A percentile compares a stretch with the other conserved stretches of the same genome.
These are phyloP conservation scores for Psilocybe tampanensis DNA, from an alignment of 768 basidiomycete genomes.

Conservation along the genomic window DNA sequence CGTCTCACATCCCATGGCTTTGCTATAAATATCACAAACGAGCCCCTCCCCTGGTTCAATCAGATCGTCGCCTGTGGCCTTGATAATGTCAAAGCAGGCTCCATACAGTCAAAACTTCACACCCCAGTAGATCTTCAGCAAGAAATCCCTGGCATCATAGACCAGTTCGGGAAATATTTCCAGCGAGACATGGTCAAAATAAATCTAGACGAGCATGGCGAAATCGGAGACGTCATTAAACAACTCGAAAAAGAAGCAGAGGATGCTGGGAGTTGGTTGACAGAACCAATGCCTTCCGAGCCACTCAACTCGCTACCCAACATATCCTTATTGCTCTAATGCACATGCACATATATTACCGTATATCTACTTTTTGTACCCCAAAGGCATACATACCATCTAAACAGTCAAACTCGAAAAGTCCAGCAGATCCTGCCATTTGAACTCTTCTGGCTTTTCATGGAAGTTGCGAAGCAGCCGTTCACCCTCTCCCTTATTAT, in stretches of 20 bases:
- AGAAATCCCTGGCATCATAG: slow-evolving; percentile 54
- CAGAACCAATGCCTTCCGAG: slow-evolving; percentile 19
- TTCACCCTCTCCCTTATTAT: slow-evolving; percentile 37
- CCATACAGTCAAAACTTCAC: slow-evolving; percentile 51
- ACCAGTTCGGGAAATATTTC: slow-evolving; percentile 48
- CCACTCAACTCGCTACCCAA: neutral
- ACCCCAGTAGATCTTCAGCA: slow-evolving; percentile 42
- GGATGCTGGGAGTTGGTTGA: slow-evolving; percentile 43
- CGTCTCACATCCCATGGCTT: slow-evolving; percentile 95
- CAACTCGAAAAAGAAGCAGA: slow-evolving; percentile 48
- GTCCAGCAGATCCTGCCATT: slow-evolving; percentile 79
- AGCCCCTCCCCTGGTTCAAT: slow-evolving; percentile 86
- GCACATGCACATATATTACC: too few relatives aligned
- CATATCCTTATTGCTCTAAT: too few relatives aligned
- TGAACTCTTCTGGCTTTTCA: slow-evolving; percentile 75
- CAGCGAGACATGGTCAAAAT: slow-evolving; percentile 51
- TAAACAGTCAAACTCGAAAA: slow-evolving; percentile 37
- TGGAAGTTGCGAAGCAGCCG: slow-evolving; percentile 72
- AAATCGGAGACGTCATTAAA: slow-evolving; percentile 49
- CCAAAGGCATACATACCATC: neutral
- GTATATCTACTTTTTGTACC: too few relatives aligned
- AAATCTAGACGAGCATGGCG: slow-evolving; percentile 42
- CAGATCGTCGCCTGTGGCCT: slow-evolving; percentile 91
- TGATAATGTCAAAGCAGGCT: slow-evolving; percentile 77
- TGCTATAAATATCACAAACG: slow-evolving; percentile 83